Evolutionary conservation across 163 green algal species (phyloP), one percentile per base, ranked within the genome.

Genomic region (Scenedesmus sp.): DNA sequence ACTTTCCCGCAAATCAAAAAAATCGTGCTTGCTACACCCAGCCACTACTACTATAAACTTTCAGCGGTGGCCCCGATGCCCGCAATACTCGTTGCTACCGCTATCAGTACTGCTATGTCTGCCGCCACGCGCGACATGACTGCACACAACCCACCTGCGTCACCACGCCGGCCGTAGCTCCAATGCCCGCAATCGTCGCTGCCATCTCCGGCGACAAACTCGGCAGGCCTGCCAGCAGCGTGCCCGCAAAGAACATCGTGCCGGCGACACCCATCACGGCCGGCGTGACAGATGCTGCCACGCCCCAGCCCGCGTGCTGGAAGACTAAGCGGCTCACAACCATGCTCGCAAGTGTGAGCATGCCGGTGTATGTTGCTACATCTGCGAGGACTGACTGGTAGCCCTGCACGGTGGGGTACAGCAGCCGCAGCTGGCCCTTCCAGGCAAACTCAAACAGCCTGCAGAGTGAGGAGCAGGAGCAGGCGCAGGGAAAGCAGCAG

Each of bases 381-480:
- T 98, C 97, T 4, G 96, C 96, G 56, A 98, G 94, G 62, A 97
- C 95, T 5, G 86, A 88, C 92, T 98, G 96, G 89, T 98, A 99
- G 13, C 93, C 96, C 23, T 95, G 92, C 12, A 96, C 85, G 15
- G 95, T 97, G 77, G 97, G 97, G 94, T 97, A 97, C 16, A 98
- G 93, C 56, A 96, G 83, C 9, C 96, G 95, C 92, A 99, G 95
- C 94, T 98, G 96, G 10, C 96, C 96, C 94, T 99, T 99, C 97
- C 97, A 99, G 0, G 97, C 94, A 95, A 99, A 98, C 92, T 99
- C 97, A 95, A 99, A 99, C 83, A 99, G 79, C 81, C 93, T 95
- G 64, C 57, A 52, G 91, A 16, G n/a, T 23, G 7, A 64, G 86
- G 16, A 67, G 18, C 1, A 62, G 9, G 34, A n/a, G 83, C 56